Conservation (phyloP, 352 stramenopile genomes). For the Phytopythium kandeliae region DNA sequence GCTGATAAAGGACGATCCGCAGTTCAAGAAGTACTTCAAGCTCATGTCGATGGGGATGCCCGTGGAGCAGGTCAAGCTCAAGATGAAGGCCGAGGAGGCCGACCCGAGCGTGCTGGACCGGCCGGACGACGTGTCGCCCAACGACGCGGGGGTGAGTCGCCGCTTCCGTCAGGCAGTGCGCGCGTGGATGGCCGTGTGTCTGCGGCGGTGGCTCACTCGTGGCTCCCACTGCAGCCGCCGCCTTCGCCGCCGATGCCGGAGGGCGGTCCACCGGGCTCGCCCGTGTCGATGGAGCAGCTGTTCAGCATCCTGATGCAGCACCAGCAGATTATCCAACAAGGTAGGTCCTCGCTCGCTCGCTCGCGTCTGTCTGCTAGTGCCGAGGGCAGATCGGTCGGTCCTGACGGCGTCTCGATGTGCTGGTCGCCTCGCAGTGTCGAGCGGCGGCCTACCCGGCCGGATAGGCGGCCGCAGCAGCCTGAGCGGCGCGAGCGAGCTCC, state of each 20-base stretch:
- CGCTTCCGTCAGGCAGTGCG: too few species aligned
- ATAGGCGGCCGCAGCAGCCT: constrained; percentile 16
- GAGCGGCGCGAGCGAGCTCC: constrained; percentile 4
- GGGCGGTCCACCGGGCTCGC: constrained; percentile 19
- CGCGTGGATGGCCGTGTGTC: too few species aligned
- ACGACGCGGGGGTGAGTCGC: constrained; percentile 58
- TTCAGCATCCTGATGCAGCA: constrained; percentile 87
- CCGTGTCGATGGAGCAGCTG: constrained; percentile 82
- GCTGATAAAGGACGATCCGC: constrained; percentile 68
- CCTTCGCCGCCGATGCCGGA: constrained; percentile 8
- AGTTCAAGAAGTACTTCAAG: constrained; percentile 94
- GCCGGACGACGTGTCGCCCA: constrained; percentile 46
- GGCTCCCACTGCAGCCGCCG: constrained; percentile 37
- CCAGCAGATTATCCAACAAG: constrained; percentile 85
- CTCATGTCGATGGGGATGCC: constrained; percentile 89
- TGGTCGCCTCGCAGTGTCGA: constrained; percentile 35
- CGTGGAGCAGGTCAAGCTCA: constrained; percentile 87
- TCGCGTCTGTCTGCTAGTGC: too few species aligned
- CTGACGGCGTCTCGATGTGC: not conserved
- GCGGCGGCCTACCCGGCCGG: constrained; percentile 13
- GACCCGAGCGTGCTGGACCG: constrained; percentile 46
- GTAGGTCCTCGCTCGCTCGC: constrained; percentile 11
- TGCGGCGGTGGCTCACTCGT: too few species aligned
- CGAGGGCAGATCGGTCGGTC: too few species aligned
- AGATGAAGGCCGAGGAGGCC: constrained; percentile 58